Percentiles rank a stretch among this genome's conserved stretches.
Evolutionary conservation across 129 eudicot genomes (phyloP).

Genomic region (Saposhnikovia divaricata): DNA sequence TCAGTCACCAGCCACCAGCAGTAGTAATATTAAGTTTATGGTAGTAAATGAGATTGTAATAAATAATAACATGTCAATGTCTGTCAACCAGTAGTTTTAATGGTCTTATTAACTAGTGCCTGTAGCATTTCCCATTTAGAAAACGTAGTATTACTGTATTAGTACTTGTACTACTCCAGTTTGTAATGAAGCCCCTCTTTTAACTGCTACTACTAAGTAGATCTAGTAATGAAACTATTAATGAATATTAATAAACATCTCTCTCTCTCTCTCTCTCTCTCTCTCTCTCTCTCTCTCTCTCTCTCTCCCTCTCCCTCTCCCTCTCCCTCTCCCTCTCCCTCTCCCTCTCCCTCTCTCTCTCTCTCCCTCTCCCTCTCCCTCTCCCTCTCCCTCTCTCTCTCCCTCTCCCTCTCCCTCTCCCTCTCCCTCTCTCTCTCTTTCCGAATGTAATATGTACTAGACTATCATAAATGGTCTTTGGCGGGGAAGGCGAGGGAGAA

Average conservation of each 20-base stretch:
- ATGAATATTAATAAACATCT: slow-evolving; percentile 2
- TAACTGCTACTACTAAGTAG: neutral
- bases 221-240: slow-evolving; percentile 1
- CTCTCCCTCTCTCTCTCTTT: no score
- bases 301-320: no score
- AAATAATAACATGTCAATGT: neutral
- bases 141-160: neutral
- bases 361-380: no score
- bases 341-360: no score
- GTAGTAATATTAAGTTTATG: neutral
- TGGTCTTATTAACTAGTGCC: neutral
- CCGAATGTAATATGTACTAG: no score
- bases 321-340: no score
- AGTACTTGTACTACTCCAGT: neutral
- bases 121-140: neutral
- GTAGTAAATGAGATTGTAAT: neutral
- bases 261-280: no score
- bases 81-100: neutral
- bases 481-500: no score
- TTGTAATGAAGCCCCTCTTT: slow-evolving; percentile 7
- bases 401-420: no score
- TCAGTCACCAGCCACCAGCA: neutral
- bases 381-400: no score
- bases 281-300: no score
- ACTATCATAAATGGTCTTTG: no score